Conservation (phyloP, 169 alveolate genomes). For the Plasmodium gaboni region DNA sequence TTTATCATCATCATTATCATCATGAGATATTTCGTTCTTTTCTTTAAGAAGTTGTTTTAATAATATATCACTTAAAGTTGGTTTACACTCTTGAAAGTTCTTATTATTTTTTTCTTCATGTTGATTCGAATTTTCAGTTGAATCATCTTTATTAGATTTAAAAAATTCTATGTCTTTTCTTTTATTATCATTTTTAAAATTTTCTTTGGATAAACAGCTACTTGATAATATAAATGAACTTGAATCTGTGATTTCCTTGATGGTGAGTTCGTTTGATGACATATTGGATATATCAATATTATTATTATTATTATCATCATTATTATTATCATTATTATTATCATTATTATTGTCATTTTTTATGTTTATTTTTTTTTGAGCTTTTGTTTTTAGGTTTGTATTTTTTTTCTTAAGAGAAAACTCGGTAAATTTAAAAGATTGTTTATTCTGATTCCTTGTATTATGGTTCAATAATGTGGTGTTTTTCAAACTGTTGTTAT, state of each 20-base stretch:
- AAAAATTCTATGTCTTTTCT: background rate
- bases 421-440: constrained; percentile 2
- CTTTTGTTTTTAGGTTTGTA: too few species aligned
- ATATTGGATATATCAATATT: background rate
- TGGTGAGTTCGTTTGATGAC: background rate
- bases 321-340: too few species aligned
- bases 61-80: too few species aligned
- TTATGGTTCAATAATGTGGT: background rate
- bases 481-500: background rate
- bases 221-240: constrained; percentile 10
- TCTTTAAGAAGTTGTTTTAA: too few species aligned
- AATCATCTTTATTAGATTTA: background rate
- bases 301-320: background rate
- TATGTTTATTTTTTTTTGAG: too few species aligned
- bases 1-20: too few species aligned
- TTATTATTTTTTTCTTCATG: background rate
- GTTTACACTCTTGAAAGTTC: background rate
- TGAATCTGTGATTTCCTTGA: background rate
- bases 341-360: too few species aligned
- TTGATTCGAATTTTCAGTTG: background rate
- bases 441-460: background rate
- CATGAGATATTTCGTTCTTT: too few species aligned
- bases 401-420: background rate
- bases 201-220: constrained; percentile 1
- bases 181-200: constrained; percentile 1